These are phyloP conservation scores for Leccinum truebloodii DNA, from an alignment of 768 basidiomycete genomes.

Conservation along the genomic window DNA sequence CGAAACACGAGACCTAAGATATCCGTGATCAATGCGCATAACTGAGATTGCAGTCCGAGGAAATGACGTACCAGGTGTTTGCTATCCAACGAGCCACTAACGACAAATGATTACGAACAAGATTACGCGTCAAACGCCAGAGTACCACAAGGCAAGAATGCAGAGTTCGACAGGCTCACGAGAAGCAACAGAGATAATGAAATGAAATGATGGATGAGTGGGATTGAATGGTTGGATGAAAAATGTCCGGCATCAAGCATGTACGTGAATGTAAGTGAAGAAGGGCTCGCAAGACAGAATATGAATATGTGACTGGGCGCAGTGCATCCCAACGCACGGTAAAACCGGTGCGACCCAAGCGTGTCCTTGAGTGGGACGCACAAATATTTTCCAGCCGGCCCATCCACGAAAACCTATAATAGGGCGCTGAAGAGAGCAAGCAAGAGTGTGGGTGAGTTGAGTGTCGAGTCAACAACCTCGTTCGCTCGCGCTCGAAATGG, in stretches of 20 bases:
- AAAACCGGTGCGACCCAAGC: neutral
- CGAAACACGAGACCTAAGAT: neutral
- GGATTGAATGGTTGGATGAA: neutral
- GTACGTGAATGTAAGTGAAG: constrained; percentile 5
- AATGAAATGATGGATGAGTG: neutral
- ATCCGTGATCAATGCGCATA: constrained; percentile 8
- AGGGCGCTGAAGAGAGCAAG: neutral
- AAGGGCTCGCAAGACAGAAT: neutral
- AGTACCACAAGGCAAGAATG: neutral
- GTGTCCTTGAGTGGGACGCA: neutral
- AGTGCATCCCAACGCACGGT: neutral
- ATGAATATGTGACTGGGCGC: neutral
- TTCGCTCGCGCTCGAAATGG: neutral
- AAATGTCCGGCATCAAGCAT: constrained; percentile 4
- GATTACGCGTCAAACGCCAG: neutral
- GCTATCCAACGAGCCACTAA: constrained; percentile 2
- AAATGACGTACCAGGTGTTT: constrained; percentile 13
- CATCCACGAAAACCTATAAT: neutral
- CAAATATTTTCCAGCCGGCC: neutral
- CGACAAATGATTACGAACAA: constrained; percentile 1
- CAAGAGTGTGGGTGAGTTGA: neutral
- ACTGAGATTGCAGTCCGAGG: neutral
- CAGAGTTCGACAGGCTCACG: constrained; percentile 1
- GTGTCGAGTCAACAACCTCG: neutral
- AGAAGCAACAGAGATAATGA: neutral